Percentiles rank a stretch among this genome's conserved stretches.
Evolutionary conservation across 176 grass and related monocot genomes (phyloP).

Genomic region (Eleusine indica): DNA sequence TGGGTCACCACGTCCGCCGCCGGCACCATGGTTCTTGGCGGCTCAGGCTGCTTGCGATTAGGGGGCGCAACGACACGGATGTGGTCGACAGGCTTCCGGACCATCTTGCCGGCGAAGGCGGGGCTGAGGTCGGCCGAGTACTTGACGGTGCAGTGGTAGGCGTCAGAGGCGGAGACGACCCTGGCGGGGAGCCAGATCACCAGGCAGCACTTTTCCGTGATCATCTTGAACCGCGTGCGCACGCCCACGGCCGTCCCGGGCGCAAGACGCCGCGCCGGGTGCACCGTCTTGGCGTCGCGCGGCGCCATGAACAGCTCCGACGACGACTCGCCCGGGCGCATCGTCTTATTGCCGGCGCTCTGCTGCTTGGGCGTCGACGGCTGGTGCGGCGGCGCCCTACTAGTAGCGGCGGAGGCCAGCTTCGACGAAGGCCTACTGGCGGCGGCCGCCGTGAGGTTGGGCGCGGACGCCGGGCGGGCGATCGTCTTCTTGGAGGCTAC

Average conservation of each 20-base stretch:
- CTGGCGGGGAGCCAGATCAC: slow-evolving; percentile 35
- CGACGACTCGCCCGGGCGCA: neutral
- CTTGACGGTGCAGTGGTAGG: slow-evolving; percentile 44
- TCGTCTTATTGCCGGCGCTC: neutral
- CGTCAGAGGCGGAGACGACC: slow-evolving; percentile 30
- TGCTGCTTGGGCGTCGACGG: neutral
- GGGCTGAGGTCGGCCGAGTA: slow-evolving; percentile 49
- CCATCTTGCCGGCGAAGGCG: slow-evolving; percentile 43
- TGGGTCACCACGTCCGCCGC: neutral
- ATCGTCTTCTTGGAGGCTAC: slow-evolving; percentile 23
- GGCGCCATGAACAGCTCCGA: slow-evolving; percentile 9
- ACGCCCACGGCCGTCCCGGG: slow-evolving; percentile 52
- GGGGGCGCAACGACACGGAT: neutral
- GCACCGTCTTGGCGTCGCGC: slow-evolving; percentile 28
- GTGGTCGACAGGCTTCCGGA: neutral
- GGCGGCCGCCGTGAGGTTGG: slow-evolving; percentile 15
- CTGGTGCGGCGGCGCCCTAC: neutral
- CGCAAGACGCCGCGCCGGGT: slow-evolving; percentile 37
- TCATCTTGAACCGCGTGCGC: slow-evolving; percentile 19
- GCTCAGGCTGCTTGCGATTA: neutral
- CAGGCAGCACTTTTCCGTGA: slow-evolving; percentile 9
- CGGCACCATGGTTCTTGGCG: neutral
- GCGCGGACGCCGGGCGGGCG: slow-evolving; percentile 16
- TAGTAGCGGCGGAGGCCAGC: neutral
- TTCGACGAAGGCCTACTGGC: neutral